Evolutionary conservation across 352 stramenopile species (phyloP).

Genomic region (Pythium dissimile): DNA sequence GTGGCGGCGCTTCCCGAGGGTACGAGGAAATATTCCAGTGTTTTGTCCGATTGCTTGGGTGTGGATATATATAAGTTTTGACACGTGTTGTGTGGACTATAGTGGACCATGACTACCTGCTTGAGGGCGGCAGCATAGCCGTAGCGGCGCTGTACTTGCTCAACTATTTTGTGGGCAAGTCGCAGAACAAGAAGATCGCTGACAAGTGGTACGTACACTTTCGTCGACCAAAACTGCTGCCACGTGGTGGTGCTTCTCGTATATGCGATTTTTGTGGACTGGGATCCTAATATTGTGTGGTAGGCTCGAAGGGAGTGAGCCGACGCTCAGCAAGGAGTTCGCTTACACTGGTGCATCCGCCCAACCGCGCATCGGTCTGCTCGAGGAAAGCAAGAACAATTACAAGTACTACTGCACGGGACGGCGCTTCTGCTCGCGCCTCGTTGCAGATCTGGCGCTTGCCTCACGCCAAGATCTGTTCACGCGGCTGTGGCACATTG

Average conservation of each 20-base stretch:
- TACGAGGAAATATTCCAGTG: not conserved
- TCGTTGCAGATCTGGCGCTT: slow-evolving; percentile 60
- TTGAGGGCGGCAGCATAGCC: slow-evolving; percentile 47
- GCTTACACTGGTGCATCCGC: slow-evolving; percentile 67
- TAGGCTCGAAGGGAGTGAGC: slow-evolving; percentile 66
- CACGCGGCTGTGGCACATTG: slow-evolving; percentile 41
- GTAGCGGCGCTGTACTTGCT: slow-evolving; percentile 48
- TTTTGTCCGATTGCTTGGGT: not conserved
- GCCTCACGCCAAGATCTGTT: slow-evolving; percentile 63
- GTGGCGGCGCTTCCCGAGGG: not conserved
- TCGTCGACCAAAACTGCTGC: not conserved
- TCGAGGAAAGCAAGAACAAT: slow-evolving; percentile 72
- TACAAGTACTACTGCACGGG: slow-evolving; percentile 87
- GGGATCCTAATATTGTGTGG: too few relatives aligned
- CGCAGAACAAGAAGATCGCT: slow-evolving; percentile 60
- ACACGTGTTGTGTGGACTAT: not conserved
- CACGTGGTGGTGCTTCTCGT: too few relatives aligned
- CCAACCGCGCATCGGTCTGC: slow-evolving; percentile 50
- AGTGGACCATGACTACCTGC: slow-evolving; percentile 27
- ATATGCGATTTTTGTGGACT: too few relatives aligned
- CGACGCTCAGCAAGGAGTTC: slow-evolving; percentile 63
- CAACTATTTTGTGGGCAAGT: slow-evolving; percentile 63
- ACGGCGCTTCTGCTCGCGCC: slow-evolving; percentile 69
- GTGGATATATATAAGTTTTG: not conserved
- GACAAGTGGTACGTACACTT: slow-evolving; percentile 49